Percentiles rank a stretch among this genome's conserved stretches.
phyloP scores from a whole-genome alignment of 345 rosid genomes.

The Citrus glauca region DNA sequence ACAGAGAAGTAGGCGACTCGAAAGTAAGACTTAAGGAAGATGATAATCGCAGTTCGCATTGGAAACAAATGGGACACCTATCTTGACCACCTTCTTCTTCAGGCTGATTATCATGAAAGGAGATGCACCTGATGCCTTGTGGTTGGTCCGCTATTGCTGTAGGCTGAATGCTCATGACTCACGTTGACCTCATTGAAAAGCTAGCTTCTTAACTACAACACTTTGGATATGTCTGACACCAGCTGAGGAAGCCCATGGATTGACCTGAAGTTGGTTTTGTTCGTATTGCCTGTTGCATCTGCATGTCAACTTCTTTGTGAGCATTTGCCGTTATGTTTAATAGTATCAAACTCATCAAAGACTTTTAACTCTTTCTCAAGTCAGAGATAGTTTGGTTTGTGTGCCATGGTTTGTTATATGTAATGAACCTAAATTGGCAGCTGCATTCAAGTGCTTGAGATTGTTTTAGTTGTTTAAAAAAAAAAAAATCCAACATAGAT shows the following conservation, averaged over 20 bases:
- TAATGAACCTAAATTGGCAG: not conserved
- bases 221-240: constrained; percentile 68
- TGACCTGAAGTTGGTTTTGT: not conserved
- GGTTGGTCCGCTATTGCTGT: constrained; percentile 86
- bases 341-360: not conserved
- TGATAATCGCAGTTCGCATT: constrained; percentile 80
- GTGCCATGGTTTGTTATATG: not conserved
- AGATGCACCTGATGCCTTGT: constrained; percentile 93
- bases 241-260: constrained; percentile 20
- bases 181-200: constrained; percentile 97
- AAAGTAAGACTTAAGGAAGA: constrained; percentile 14
- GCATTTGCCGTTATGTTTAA: not conserved
- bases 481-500: too few relatives aligned
- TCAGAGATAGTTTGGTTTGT: not conserved
- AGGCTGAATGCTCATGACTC: constrained; percentile 99
- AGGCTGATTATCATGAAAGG: constrained; percentile 71
- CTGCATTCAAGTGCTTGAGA: not conserved
- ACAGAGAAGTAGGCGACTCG: not conserved
- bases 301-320: not conserved
- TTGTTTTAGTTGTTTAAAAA: not conserved
- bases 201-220: constrained; percentile 96
- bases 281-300: not conserved
- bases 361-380: not conserved
- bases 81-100: constrained; percentile 63
- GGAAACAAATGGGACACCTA: constrained; percentile 80